Base-by-base conservation (phyloP, 768 basidiomycete genomes). In the Pisolithus orientalis region DNA sequence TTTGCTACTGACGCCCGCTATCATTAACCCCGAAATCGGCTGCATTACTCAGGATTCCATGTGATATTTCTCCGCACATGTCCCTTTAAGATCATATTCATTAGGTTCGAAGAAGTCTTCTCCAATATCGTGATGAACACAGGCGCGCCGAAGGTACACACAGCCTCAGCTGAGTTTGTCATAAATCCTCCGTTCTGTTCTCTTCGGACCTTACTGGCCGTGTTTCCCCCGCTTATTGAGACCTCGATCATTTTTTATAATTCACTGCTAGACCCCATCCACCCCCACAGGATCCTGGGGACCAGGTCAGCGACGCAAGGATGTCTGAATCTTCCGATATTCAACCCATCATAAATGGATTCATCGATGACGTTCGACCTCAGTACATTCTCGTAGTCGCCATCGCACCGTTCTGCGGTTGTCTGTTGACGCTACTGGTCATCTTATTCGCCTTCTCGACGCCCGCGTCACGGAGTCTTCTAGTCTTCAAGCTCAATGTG, bases 391-490 rank as follows among this genome's bases (percentile, higher is more conserved):
- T 45, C 6, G 44, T 45, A 16, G 44, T 45, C 9, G 44, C 27
- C 1, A n/a, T 45, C 10, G 29, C 44, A n/a, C 44, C 44, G 6
- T 45, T 45, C 14, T 45, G 44, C 28, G 44, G 27, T 6, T 45
- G 44, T 45, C 44, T 45, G 16, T 13, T 45, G 28, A 31, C 44
- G n/a, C 44, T 45, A 28, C 44, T 61, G 10, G 28, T 62, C 21
- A 51, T 54, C 16, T 53, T 67, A 6, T 53, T 67, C 31, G 59
- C 56, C 27, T 65, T 65, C 50, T 67, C 65, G 9, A 63, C 59
- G 7, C 46, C 60, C 2, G 37, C 40, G 31, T 57, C 57, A 17
- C 57, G 65, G 10, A 48, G 54, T n/a, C 57, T 54, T 5, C 60
- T 59, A 3, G 45, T 62, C 21, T 67, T 67, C 51, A 53, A 58